Percentiles rank a stretch among this genome's conserved stretches.
Evolutionary conservation across 108 stramenopile species (phyloP).

Genomic region (Ochromonas danica): DNA sequence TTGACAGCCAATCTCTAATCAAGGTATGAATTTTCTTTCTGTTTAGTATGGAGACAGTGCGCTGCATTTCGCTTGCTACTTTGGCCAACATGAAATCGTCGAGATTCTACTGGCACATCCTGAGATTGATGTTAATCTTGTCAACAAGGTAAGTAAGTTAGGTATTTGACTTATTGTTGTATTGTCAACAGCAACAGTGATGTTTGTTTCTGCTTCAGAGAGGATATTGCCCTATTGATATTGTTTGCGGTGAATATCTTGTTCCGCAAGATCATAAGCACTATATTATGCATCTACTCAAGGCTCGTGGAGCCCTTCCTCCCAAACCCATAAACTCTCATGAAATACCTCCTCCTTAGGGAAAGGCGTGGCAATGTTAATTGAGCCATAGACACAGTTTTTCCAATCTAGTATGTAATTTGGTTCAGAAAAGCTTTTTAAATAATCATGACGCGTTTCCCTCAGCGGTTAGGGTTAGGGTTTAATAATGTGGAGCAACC

Average conservation of each 20-base stretch:
- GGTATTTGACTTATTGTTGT: slow-evolving; percentile 17
- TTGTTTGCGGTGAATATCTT: slow-evolving; percentile 16
- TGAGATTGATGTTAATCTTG: slow-evolving; percentile 17
- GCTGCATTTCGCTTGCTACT: slow-evolving; percentile 14
- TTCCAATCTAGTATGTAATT: slow-evolving; percentile 17
- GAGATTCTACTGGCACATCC: slow-evolving; percentile 14
- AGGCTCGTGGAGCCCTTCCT: slow-evolving; percentile 12
- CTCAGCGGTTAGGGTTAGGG: slow-evolving; percentile 13
- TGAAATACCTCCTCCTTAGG: slow-evolving; percentile 15
- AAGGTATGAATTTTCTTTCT: slow-evolving; percentile 17
- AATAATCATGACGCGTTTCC: slow-evolving; percentile 15
- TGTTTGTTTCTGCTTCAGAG: slow-evolving; percentile 15
- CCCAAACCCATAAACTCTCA: slow-evolving; percentile 15
- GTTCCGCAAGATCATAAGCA: slow-evolving; percentile 15
- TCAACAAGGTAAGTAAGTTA: slow-evolving; percentile 17
- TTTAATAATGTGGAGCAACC: slow-evolving; percentile 16
- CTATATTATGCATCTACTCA: slow-evolving; percentile 17
- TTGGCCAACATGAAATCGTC: slow-evolving; percentile 15
- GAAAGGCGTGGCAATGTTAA: slow-evolving; percentile 15
- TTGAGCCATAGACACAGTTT: slow-evolving; percentile 15
- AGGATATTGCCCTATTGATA: slow-evolving; percentile 16
- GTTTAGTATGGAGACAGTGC: slow-evolving; percentile 15
- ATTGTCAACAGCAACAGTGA: slow-evolving; percentile 15
- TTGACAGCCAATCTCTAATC: slow-evolving; percentile 15
- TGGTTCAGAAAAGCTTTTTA: slow-evolving; percentile 17